Percentiles rank a stretch among this genome's conserved stretches.
These are phyloP conservation scores for Psilocybe subaeruginosa DNA, from an alignment of 768 basidiomycete species.

Conservation along the genomic window DNA sequence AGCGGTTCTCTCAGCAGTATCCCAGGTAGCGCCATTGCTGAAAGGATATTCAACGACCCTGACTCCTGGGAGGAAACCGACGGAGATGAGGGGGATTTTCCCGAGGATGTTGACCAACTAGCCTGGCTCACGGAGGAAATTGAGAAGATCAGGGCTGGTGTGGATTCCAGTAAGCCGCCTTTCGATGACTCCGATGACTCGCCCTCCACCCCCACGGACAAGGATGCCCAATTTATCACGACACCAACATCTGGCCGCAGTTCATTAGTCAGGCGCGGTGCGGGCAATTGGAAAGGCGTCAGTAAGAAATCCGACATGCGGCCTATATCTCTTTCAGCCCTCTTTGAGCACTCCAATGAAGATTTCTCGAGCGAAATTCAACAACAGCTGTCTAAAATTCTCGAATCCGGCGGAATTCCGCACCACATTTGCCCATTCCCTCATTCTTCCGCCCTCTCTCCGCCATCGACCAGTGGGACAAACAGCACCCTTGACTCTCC, in stretches of 20 bases:
- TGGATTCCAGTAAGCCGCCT: conserved; percentile 12
- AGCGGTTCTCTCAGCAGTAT: conserved; percentile 30
- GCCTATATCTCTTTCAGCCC: conserved; percentile 30
- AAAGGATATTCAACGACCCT: conserved; percentile 46
- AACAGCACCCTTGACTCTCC: conserved; percentile 24
- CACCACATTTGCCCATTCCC: conserved; percentile 23
- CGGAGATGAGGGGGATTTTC: conserved; percentile 29
- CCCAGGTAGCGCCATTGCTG: conserved; percentile 42
- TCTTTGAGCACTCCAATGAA: conserved; percentile 27
- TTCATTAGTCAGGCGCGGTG: conserved; percentile 10
- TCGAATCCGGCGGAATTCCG: conserved; percentile 27
- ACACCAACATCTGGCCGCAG: conserved; percentile 14
- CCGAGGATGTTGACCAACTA: conserved; percentile 28
- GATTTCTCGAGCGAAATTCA: conserved; percentile 31
- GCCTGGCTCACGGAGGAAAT: conserved; percentile 39
- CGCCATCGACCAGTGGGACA: conserved; percentile 21
- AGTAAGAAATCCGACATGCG: conserved; percentile 24
- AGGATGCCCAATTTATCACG: conserved; percentile 13
- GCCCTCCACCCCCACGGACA: conserved; percentile 13
- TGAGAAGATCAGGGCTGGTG: conserved; percentile 28
- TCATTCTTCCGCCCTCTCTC: conserved; percentile 25
- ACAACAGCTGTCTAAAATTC: conserved; percentile 30
- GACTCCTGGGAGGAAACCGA: conserved; percentile 40
- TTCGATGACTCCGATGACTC: conserved; percentile 9
- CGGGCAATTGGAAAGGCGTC: conserved; percentile 21